A percentile compares a stretch with the other conserved stretches of the same genome.
phyloP scores from a whole-genome alignment of 805 yeast genomes.

The Sugiyamaella qingdaonensis region DNA sequence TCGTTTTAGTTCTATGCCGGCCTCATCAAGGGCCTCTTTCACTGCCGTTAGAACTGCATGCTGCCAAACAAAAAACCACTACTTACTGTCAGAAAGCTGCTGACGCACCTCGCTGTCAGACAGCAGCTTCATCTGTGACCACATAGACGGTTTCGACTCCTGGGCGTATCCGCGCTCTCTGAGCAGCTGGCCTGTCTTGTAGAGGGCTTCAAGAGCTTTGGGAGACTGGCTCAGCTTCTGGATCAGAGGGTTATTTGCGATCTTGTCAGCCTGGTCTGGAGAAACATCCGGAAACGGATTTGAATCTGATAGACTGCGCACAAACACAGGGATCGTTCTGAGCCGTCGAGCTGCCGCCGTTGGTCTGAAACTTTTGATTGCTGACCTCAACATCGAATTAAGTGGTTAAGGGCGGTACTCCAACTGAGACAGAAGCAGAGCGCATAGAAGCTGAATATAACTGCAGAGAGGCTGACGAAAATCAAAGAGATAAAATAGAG shows the following conservation, averaged over 20 bases:
- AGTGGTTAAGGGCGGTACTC: too few relatives aligned
- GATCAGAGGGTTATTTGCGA: slow-evolving; percentile 15
- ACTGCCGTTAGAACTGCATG: slow-evolving; percentile 3
- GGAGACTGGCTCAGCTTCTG: slow-evolving; percentile 24
- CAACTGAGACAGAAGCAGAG: too few relatives aligned
- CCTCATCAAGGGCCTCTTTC: slow-evolving; percentile 17
- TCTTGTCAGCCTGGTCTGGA: slow-evolving; percentile 12
- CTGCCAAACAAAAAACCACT: too few relatives aligned
- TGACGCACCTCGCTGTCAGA: slow-evolving; percentile 28
- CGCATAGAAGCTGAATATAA: too few relatives aligned
- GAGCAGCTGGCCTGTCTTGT: slow-evolving; percentile 18
- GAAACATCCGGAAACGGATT: slow-evolving; percentile 5
- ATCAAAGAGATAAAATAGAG: too few relatives aligned
- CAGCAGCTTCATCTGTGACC: slow-evolving; percentile 27
- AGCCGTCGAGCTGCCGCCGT: neutral
- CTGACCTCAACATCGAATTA: neutral
- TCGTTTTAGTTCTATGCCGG: slow-evolving; percentile 20
- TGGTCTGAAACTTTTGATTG: neutral
- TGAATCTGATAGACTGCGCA: neutral
- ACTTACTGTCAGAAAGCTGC: slow-evolving; percentile 24
- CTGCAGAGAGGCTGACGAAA: too few relatives aligned
- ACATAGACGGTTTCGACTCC: slow-evolving; percentile 12
- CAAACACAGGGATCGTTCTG: neutral
- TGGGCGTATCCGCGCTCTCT: slow-evolving; percentile 29
- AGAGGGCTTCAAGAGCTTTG: slow-evolving; percentile 21